Evolutionary conservation across 1,284 basidiomycete species (phyloP).

Genomic region (Ustilago shanxiensis): DNA sequence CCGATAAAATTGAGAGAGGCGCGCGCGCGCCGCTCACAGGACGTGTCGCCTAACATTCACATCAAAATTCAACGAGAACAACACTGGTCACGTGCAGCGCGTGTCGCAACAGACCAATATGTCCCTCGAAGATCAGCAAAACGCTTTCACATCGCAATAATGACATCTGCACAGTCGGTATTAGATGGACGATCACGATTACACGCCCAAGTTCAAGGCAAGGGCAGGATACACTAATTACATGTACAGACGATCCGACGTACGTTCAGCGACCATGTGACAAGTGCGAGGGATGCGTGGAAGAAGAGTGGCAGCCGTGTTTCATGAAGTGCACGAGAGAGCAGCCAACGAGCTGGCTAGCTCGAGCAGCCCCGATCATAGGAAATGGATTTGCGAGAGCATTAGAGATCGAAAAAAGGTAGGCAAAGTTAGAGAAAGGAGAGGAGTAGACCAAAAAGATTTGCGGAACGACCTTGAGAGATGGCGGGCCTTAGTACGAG

Average conservation of each 20-base stretch:
- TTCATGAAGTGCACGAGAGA: not conserved
- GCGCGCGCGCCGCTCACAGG: constrained; percentile 24
- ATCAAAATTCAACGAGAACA: constrained; percentile 25
- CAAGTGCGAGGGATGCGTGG: not conserved
- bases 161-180: not conserved
- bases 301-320: not conserved
- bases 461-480: not conserved
- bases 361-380: not conserved
- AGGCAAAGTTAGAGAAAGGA: not conserved
- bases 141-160: no score
- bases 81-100: constrained; percentile 44
- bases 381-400: not conserved
- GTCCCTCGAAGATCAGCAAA: no score
- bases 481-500: constrained; percentile 12
- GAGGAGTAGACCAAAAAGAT: constrained; percentile 1
- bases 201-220: not conserved
- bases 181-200: not conserved
- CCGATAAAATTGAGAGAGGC: not conserved
- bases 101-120: not conserved
- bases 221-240: constrained; percentile 2
- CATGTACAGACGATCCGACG: not conserved
- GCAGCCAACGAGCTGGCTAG: not conserved
- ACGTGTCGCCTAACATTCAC: constrained; percentile 3
- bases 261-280: not conserved
- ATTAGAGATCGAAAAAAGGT: not conserved